Base-by-base conservation (phyloP, 2,329 filamentous ascomycete genomes). In the Onygenales sp. region DNA sequence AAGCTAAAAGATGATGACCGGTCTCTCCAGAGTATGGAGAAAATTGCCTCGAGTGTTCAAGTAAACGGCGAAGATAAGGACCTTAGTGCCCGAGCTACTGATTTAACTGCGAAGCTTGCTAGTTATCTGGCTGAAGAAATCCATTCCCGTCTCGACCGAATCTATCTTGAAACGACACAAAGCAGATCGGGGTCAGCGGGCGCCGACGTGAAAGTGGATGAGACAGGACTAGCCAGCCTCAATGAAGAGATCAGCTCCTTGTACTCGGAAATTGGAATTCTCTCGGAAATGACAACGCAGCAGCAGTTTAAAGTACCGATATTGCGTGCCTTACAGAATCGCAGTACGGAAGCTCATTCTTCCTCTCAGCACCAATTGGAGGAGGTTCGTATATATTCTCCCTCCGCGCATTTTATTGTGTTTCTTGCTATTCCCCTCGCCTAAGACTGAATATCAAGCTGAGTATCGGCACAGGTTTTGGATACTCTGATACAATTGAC, bases 231-330 rank as follows among this genome's bases (percentile, higher is more conserved):
- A n/a, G 42, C 56, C 34, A 62, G 60, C 1, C 49, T 73, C 32
- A 59, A 69, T 52, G 63, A 66, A 49, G 70, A 73, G 52, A 57
- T 72, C 10, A 67, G 65, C 34, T 68, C 70, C 14, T 56, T 73
- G 1, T 71, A 71, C 48, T 62, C 67, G 0, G 70, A 73, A 48
- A 70, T 73, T 43, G 66, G 65, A 27, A 59, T 71, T 3, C 56
- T 73, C 36, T 63, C 70, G 42, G 66, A 72, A n/a, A 67, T 73
- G 57, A 73, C 71, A 50, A 69, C 67, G 1, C 68, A 67, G 55
- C 71, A 75, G 45, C 65, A 70, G 52, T 73, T 72, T 58, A 65
- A 66, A 6, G 69, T 69, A 40, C 66, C 70, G 5, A 71, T 73
- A 48, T 56, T 69, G 27, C 63, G 61, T 2, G 67, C 66, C 47